Percentiles rank a stretch among this genome's conserved stretches.
phyloP scores from a whole-genome alignment of 192 early-diverging fungal genomes.

The Backusella circina region DNA sequence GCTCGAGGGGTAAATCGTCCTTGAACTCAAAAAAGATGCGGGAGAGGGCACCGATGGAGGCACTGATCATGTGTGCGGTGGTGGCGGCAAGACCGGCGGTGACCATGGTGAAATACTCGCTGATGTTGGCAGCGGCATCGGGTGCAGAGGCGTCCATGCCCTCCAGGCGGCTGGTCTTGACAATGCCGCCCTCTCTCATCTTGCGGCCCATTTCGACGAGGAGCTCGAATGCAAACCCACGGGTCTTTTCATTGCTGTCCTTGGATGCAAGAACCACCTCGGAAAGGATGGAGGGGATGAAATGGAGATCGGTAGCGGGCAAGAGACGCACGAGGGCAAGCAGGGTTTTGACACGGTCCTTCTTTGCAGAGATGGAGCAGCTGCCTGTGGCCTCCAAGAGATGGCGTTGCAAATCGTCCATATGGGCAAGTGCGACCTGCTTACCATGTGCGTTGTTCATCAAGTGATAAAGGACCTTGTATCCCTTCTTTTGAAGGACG shows the following conservation, averaged over 20 bases:
- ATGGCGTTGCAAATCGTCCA: conserved; percentile 58
- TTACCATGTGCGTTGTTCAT: conserved; percentile 46
- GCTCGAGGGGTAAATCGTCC: conserved; percentile 54
- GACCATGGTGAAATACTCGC: conserved; percentile 92
- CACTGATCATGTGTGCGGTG: conserved; percentile 89
- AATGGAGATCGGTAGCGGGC: conserved; percentile 65
- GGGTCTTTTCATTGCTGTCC: conserved; percentile 87
- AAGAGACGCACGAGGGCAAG: conserved; percentile 60
- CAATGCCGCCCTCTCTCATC: conserved; percentile 74
- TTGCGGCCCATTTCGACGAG: conserved; percentile 86
- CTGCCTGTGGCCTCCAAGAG: conserved; percentile 72
- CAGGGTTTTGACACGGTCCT: conserved; percentile 73
- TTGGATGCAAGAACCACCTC: conserved; percentile 94
- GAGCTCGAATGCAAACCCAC: conserved; percentile 77
- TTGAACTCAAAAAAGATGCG: conserved; percentile 94
- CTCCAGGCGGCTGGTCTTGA: conserved; percentile 32
- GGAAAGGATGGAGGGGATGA: conserved; percentile 83
- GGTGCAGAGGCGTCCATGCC: conserved; percentile 32
- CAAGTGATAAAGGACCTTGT: conserved; percentile 77
- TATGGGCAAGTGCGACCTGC: conserved; percentile 37
- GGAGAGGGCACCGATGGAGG: conserved; percentile 79
- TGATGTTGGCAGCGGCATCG: conserved; percentile 52
- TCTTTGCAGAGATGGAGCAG: conserved; percentile 70
- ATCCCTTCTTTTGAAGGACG: conserved; percentile 91
- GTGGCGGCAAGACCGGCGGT: conserved; percentile 91